A percentile compares a stretch with the other conserved stretches of the same genome.
These are phyloP conservation scores for Lizonia empirigonia DNA, from an alignment of 2,329 filamentous ascomycete species.

Conservation along the genomic window DNA sequence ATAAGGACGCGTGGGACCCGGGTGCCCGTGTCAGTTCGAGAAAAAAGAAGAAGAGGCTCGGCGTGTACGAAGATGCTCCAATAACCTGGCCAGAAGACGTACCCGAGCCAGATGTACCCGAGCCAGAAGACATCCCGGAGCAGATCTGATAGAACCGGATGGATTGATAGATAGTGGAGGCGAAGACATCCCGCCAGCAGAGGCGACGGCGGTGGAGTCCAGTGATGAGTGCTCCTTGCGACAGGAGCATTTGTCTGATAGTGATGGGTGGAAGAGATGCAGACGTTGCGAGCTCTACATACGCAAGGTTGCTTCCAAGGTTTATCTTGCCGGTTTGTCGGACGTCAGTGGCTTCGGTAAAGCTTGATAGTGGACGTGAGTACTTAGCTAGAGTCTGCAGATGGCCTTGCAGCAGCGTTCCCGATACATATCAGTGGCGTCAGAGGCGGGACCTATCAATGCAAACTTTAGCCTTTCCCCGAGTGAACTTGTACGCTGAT, in stretches of 20 bases:
- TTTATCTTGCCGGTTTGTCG: not conserved
- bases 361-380: not conserved
- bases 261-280: slow-evolving; percentile 20
- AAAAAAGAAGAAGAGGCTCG: too few species aligned
- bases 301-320: slow-evolving; percentile 13
- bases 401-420: too few species aligned
- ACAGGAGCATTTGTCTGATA: slow-evolving; percentile 18
- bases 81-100: too few species aligned
- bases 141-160: not conserved
- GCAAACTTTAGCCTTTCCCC: too few species aligned
- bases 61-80: too few species aligned
- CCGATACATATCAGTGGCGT: too few species aligned
- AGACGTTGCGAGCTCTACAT: slow-evolving; percentile 15
- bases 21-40: too few species aligned
- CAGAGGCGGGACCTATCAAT: too few species aligned
- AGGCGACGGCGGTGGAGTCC: not conserved
- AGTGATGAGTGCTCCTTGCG: slow-evolving; percentile 8
- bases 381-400: too few species aligned
- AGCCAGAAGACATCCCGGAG: not conserved
- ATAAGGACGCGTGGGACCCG: too few species aligned
- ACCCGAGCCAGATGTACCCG: too few species aligned
- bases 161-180: not conserved
- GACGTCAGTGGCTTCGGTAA: not conserved
- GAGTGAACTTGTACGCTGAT: too few species aligned
- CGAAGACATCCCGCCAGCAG: not conserved